Evolutionary conservation across 2,329 filamentous ascomycete genomes (phyloP).

Genomic region (Penicillium sp.): DNA sequence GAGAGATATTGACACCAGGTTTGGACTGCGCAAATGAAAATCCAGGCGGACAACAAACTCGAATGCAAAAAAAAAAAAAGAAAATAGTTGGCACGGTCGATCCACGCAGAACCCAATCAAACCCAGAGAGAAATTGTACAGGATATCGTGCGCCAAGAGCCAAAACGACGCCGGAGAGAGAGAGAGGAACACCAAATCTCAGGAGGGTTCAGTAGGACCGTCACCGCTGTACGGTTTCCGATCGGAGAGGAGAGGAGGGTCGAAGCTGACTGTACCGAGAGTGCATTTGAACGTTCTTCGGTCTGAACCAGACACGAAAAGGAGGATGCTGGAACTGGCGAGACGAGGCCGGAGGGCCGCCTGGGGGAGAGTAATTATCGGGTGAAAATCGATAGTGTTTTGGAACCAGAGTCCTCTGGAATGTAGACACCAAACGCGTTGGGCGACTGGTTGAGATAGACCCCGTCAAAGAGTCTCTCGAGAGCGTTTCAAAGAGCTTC

Average conservation of each 20-base stretch:
- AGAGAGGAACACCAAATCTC: constrained; percentile 11
- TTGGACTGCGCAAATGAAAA: constrained; percentile 5
- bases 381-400: neutral
- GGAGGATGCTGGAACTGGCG: neutral
- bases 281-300: constrained; percentile 42
- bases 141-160: constrained; percentile 36
- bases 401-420: neutral
- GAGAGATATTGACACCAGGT: constrained; percentile 9
- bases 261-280: constrained; percentile 33
- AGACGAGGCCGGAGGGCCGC: neutral
- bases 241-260: constrained; percentile 38
- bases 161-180: constrained; percentile 29
- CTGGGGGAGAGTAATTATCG: neutral
- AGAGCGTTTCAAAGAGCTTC: no score
- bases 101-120: constrained; percentile 17
- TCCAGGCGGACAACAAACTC: constrained; percentile 13
- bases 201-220: constrained; percentile 27
- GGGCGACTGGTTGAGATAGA: no score
- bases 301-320: constrained; percentile 15
- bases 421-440: no score
- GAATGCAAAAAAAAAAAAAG: constrained; percentile 13
- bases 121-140: constrained; percentile 40
- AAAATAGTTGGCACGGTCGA: constrained; percentile 1
- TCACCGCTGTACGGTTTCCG: constrained; percentile 41
- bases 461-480: no score